Evolutionary conservation across 1,284 basidiomycete genomes (phyloP).

Genomic region (Phellopilus nigrolimitatus): DNA sequence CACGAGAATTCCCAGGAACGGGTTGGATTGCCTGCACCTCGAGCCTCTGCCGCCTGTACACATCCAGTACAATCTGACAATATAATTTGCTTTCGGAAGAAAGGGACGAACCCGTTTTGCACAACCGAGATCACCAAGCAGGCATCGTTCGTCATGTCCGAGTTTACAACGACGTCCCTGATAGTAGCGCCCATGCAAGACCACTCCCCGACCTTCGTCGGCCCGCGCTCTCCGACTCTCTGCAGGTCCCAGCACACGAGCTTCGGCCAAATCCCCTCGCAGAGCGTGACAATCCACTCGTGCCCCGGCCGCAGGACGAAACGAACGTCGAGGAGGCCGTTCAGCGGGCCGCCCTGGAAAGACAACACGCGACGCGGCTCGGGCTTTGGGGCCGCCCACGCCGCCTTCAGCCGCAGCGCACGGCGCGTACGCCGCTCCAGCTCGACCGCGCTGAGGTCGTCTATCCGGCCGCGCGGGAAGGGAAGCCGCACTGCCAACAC

Average conservation of each 20-base stretch:
- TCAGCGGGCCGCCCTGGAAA: constrained; percentile 27
- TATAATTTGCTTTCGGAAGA: background rate
- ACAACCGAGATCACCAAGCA: constrained; percentile 44
- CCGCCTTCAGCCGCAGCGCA: constrained; percentile 40
- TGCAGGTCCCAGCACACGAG: constrained; percentile 48
- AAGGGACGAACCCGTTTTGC: constrained; percentile 36
- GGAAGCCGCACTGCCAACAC: constrained; percentile 43
- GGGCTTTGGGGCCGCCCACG: constrained; percentile 38
- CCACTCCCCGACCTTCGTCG: constrained; percentile 42
- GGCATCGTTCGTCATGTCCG: constrained; percentile 38
- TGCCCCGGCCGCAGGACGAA: constrained; percentile 33
- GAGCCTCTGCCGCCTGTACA: constrained; percentile 20
- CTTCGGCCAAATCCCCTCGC: constrained; percentile 53
- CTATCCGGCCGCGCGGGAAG: constrained; percentile 34
- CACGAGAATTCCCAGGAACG: constrained; percentile 22
- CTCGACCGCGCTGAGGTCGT: constrained; percentile 31
- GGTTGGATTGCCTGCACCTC: constrained; percentile 8
- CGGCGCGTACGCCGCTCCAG: constrained; percentile 41
- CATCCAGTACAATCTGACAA: constrained; percentile 22
- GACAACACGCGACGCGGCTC: constrained; percentile 20
- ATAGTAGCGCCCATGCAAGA: constrained; percentile 42
- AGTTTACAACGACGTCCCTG: constrained; percentile 43
- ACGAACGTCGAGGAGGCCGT: constrained; percentile 27
- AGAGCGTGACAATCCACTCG: constrained; percentile 45
- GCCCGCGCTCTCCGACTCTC: background rate